Conservation (phyloP, 345 rosid genomes). For the Fremontodendron californicum region DNA sequence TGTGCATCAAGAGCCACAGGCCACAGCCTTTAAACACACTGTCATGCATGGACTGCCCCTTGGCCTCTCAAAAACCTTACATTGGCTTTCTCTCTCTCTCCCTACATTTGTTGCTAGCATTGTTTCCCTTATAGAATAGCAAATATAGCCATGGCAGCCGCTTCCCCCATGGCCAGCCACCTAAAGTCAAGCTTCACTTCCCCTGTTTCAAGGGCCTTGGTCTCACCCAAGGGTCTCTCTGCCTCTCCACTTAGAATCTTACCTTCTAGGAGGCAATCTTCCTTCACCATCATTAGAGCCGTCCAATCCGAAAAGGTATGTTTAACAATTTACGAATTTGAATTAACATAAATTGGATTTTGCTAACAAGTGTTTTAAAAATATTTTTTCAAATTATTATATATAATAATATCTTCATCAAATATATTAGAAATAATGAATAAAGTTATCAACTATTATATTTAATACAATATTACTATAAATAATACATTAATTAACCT, state of each 20-base stretch:
- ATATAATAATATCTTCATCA: no score
- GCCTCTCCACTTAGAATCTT: conserved; percentile 41
- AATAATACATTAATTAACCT: no score
- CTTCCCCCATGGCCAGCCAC: conserved; percentile 90
- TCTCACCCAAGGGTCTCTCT: conserved; percentile 54
- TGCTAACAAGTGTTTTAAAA: no score
- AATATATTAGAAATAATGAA: no score
- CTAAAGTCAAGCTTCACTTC: conserved; percentile 72
- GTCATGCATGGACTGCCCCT: background rate
- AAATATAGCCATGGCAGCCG: conserved; percentile 26
- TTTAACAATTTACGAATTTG: background rate
- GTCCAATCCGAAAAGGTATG: conserved; percentile 67
- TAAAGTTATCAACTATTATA: no score
- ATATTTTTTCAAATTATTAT: no score
- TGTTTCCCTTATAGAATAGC: no score
- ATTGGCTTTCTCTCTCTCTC: background rate
- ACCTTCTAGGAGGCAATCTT: conserved; percentile 44
- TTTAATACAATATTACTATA: no score
- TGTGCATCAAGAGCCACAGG: background rate
- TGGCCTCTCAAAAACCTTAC: background rate
- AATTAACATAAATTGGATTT: no score
- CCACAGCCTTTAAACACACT: background rate
- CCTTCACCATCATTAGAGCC: conserved; percentile 57
- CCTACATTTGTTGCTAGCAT: background rate
- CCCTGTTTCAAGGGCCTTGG: conserved; percentile 34